These are phyloP conservation scores for Aureobasidium vineae DNA, from an alignment of 2,329 filamentous ascomycete species.

Conservation along the genomic window DNA sequence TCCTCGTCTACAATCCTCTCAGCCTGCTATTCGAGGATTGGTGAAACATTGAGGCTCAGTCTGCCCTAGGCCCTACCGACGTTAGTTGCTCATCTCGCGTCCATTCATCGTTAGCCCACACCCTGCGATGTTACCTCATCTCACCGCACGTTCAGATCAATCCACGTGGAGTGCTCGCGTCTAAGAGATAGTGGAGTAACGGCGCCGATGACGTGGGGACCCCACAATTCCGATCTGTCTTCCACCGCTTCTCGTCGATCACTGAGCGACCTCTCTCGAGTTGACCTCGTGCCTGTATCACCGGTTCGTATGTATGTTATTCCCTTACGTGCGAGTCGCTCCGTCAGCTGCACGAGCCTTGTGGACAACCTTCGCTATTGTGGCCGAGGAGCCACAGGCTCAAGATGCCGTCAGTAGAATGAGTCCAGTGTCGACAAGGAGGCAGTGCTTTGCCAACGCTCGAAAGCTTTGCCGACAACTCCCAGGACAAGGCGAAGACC, in stretches of 20 bases:
- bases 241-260: constrained; percentile 8
- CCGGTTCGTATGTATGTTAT: constrained; percentile 9
- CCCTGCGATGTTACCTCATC: not conserved
- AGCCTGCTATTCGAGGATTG: not conserved
- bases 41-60: not conserved
- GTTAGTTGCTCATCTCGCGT: not conserved
- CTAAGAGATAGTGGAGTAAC: not conserved
- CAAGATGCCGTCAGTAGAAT: not conserved
- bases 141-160: constrained; percentile 9
- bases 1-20: no score
- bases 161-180: constrained; percentile 15
- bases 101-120: not conserved
- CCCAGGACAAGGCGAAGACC: not conserved
- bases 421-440: not conserved
- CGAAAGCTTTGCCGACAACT: not conserved
- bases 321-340: constrained; percentile 8
- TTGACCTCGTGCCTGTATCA: constrained; percentile 23
- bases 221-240: constrained; percentile 24
- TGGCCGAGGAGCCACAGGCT: not conserved
- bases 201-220: constrained; percentile 17
- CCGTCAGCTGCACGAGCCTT: constrained; percentile 18
- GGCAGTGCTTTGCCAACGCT: not conserved
- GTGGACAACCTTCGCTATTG: not conserved
- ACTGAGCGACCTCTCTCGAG: not conserved
- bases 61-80: not conserved